Conservation (phyloP, 1,139 yeast species). For the Candida mesenterica region DNA sequence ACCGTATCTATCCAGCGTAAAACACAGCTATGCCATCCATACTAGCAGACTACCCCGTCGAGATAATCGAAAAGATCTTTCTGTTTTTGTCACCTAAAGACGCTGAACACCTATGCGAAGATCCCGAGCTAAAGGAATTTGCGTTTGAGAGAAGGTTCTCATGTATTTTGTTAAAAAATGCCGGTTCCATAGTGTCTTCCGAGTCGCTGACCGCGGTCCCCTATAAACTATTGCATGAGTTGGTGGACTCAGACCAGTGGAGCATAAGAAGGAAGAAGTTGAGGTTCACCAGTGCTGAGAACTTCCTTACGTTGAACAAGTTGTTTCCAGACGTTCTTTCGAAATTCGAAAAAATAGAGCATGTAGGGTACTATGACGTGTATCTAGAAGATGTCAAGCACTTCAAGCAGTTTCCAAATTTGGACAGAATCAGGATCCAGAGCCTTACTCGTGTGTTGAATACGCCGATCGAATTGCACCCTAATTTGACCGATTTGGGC, state of each 20-base stretch:
- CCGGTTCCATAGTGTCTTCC: not conserved
- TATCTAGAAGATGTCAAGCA: not conserved
- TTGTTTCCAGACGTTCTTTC: not conserved
- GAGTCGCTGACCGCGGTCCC: not conserved
- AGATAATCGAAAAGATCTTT: not conserved
- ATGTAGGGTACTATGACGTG: conserved; percentile 1
- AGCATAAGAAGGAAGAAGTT: not conserved
- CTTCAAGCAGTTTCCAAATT: not conserved
- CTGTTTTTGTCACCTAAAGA: conserved; percentile 1
- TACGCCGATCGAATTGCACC: not conserved
- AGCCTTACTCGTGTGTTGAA: not conserved
- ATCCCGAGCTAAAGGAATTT: not conserved
- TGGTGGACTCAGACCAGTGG: not conserved
- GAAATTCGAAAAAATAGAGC: conserved; percentile 1
- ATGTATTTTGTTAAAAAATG: conserved; percentile 1
- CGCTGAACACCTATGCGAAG: not conserved
- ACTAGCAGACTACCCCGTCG: not conserved
- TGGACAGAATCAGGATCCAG: not conserved
- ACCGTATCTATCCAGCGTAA: not conserved
- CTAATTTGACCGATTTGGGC: not conserved
- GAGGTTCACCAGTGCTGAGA: conserved; percentile 1
- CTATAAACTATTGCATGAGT: not conserved
- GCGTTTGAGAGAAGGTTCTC: conserved; percentile 1
- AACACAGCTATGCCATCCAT: too few relatives aligned
- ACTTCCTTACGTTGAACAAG: not conserved